Evolutionary conservation across 2,329 filamentous ascomycete species (phyloP).

Genomic region (Alternaria sp.): DNA sequence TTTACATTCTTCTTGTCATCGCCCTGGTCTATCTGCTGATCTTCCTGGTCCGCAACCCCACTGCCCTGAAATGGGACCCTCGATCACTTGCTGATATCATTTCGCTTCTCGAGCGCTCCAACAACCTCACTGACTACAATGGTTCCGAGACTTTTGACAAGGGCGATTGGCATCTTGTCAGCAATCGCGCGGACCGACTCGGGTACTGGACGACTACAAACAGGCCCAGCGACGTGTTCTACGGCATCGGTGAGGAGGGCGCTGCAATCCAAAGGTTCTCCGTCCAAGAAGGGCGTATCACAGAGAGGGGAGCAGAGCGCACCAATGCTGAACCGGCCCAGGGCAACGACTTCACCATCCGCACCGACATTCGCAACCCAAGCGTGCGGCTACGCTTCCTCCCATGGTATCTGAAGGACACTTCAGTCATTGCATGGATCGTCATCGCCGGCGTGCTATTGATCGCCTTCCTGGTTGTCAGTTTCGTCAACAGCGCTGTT

Average conservation of each 20-base stretch:
- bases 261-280: slow-evolving; percentile 61
- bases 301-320: slow-evolving; percentile 54
- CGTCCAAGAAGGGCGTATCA: slow-evolving; percentile 58
- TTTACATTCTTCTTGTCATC: slow-evolving; percentile 74
- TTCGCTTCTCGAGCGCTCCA: slow-evolving; percentile 79
- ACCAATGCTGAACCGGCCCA: slow-evolving; percentile 21
- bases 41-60: slow-evolving; percentile 71
- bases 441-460: slow-evolving; percentile 52
- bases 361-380: slow-evolving; percentile 61
- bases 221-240: slow-evolving; percentile 73
- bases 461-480: slow-evolving; percentile 71
- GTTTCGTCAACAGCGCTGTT: slow-evolving; percentile 75
- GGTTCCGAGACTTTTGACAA: slow-evolving; percentile 70
- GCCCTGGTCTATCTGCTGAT: slow-evolving; percentile 66
- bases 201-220: slow-evolving; percentile 84
- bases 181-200: slow-evolving; percentile 72
- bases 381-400: slow-evolving; percentile 71
- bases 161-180: slow-evolving; percentile 62
- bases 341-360: slow-evolving; percentile 54
- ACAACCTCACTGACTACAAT: slow-evolving; percentile 76
- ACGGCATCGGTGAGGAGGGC: slow-evolving; percentile 76
- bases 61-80: slow-evolving; percentile 86
- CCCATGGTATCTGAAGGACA: slow-evolving; percentile 77
- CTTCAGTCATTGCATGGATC: slow-evolving; percentile 71
- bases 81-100: slow-evolving; percentile 82